These are phyloP conservation scores for Ganoderma multipileum DNA, from an alignment of 1,284 basidiomycete genomes.

Conservation along the genomic window DNA sequence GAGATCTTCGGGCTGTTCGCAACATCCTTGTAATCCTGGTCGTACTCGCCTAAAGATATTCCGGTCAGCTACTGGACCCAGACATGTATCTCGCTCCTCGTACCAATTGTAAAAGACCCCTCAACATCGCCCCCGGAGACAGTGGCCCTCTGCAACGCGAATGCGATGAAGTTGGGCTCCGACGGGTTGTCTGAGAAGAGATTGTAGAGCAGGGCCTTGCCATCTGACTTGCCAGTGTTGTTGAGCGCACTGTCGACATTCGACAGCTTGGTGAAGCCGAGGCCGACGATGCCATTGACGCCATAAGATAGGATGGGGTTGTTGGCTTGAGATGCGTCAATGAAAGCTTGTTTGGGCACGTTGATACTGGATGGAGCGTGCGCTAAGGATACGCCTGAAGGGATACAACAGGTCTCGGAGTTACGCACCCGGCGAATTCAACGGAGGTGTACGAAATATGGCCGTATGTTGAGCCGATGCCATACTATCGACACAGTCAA, in stretches of 20 bases:
- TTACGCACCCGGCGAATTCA: conserved; percentile 69
- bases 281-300: conserved; percentile 74
- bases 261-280: conserved; percentile 82
- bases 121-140: conserved; percentile 58
- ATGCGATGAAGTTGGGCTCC: conserved; percentile 81
- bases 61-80: not conserved
- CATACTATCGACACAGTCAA: conserved; percentile 58
- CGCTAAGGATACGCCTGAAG: not conserved
- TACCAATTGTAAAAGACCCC: conserved; percentile 76
- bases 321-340: conserved; percentile 63
- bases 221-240: conserved; percentile 58
- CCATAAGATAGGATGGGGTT: conserved; percentile 79
- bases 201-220: conserved; percentile 76
- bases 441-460: conserved; percentile 64
- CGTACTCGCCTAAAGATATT: conserved; percentile 62
- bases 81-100: conserved; percentile 18
- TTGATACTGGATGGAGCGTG: conserved; percentile 54
- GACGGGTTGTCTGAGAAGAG: conserved; percentile 69
- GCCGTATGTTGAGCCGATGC: conserved; percentile 78
- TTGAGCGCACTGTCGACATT: conserved; percentile 68
- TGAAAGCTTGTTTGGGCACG: conserved; percentile 69
- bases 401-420: not conserved
- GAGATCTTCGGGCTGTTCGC: conserved; percentile 61
- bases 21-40: conserved; percentile 64
- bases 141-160: conserved; percentile 67